Base-by-base conservation (phyloP, 805 yeast species). In the Candida yuanshanica region DNA sequence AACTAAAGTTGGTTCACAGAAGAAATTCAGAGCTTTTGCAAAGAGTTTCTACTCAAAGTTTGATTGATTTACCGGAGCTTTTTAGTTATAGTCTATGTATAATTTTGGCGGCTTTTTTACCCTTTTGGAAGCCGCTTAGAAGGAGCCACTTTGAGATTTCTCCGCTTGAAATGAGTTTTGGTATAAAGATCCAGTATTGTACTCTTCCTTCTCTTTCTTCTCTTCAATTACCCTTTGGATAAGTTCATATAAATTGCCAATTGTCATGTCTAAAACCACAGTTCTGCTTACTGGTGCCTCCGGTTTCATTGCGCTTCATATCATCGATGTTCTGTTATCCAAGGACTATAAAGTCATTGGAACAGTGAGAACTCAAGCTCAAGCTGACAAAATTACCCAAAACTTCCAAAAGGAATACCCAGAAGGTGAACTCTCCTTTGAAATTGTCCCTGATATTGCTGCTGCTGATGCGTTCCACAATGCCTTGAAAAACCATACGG, bases 211-310 rank as follows among this genome's bases (percentile, higher is more conserved):
- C n/a, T n/a, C n/a, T n/a, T n/a, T n/a, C n/a, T n/a, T n/a, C n/a
- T n/a, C n/a, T n/a, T n/a, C n/a, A n/a, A n/a, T n/a, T n/a, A n/a
- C n/a, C n/a, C n/a, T n/a, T n/a, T n/a, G n/a, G n/a, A n/a, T n/a
- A n/a, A n/a, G n/a, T n/a, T n/a, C n/a, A n/a, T n/a, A n/a, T n/a
- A n/a, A n/a, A n/a, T n/a, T n/a, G n/a, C n/a, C n/a, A n/a, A n/a
- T n/a, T n/a, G n/a, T n/a, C n/a, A 33, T 42, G 46, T 29, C 48
- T 26, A 29, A 38, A 21, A 46, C 46, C 23, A 51, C 55, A 9
- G 70, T 73, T 13, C 57, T 73, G n/a, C 58, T 73, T 21, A 64
- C 75, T 4, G 78, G 78, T 11, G 74, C 74, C 12, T 66, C 75
- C 11, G 77, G 79, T 9, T 74, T 62, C 48, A 65, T 72, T 40